A percentile compares a stretch with the other conserved stretches of the same genome.
Evolutionary conservation across 441 rosid genomes (phyloP).

Genomic region (Gossypium lobatum): DNA sequence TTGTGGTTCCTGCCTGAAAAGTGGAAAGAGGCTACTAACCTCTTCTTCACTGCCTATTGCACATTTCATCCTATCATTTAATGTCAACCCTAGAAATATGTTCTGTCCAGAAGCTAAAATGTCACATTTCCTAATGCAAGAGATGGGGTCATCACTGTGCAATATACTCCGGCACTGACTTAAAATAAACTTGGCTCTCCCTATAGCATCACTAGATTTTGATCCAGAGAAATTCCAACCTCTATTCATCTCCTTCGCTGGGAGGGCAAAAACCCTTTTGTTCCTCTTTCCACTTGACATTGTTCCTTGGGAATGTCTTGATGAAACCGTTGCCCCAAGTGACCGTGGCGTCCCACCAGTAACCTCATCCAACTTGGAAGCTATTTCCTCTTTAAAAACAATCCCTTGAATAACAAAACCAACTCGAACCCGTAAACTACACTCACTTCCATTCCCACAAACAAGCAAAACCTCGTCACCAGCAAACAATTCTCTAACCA

Average conservation of each 20-base stretch:
- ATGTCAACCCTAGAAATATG: slow-evolving; percentile 18
- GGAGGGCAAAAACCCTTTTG: slow-evolving; percentile 66
- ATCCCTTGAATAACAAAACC: slow-evolving; percentile 53
- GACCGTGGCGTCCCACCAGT: slow-evolving; percentile 19
- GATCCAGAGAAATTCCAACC: slow-evolving; percentile 16
- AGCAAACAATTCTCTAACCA: slow-evolving; percentile 36
- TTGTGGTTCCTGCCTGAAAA: slow-evolving; percentile 18
- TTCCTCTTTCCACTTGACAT: slow-evolving; percentile 51
- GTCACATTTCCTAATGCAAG: slow-evolving; percentile 36
- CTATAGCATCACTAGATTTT: slow-evolving; percentile 25
- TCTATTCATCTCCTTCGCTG: slow-evolving; percentile 23
- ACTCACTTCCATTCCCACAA: slow-evolving; percentile 37
- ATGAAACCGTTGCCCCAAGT: slow-evolving; percentile 23
- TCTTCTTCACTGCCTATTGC: slow-evolving; percentile 18
- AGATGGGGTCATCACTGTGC: slow-evolving; percentile 51
- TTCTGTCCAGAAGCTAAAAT: slow-evolving; percentile 27
- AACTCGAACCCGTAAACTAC: slow-evolving; percentile 29
- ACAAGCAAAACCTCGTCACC: slow-evolving; percentile 79
- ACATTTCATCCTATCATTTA: slow-evolving; percentile 14
- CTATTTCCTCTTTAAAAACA: slow-evolving; percentile 41
- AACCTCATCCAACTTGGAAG: slow-evolving; percentile 16
- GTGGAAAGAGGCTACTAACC: slow-evolving; percentile 17
- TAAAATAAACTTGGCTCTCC: slow-evolving; percentile 38
- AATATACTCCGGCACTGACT: slow-evolving; percentile 50
- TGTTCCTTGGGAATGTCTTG: slow-evolving; percentile 45